Percentiles rank a stretch among this genome's conserved stretches.
Conservation (phyloP, 2,329 filamentous ascomycete genomes). For the Dactylellina leptospora region DNA sequence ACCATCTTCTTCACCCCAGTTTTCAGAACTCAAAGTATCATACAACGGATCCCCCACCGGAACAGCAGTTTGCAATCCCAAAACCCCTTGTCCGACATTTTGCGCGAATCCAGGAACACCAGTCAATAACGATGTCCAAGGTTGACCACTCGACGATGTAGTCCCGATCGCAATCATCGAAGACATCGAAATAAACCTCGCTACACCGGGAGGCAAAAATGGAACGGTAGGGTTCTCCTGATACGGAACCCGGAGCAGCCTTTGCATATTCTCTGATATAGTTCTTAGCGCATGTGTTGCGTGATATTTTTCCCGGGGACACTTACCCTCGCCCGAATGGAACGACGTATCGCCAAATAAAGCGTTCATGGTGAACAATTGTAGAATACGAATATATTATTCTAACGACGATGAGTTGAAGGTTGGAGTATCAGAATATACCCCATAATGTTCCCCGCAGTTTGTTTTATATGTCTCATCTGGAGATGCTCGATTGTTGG, state of each 20-base stretch:
- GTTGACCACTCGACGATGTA: slow-evolving; percentile 70
- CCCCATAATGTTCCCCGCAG: neutral
- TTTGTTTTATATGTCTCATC: neutral
- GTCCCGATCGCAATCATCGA: slow-evolving; percentile 78
- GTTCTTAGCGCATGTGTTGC: slow-evolving; percentile 29
- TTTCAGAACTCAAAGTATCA: slow-evolving; percentile 67
- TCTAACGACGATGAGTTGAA: too few relatives aligned
- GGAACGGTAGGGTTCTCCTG: slow-evolving; percentile 73
- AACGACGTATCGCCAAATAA: slow-evolving; percentile 15
- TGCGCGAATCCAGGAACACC: slow-evolving; percentile 74
- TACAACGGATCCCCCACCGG: slow-evolving; percentile 76
- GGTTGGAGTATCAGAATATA: too few relatives aligned
- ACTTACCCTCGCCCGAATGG: slow-evolving; percentile 32
- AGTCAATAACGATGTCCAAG: slow-evolving; percentile 83
- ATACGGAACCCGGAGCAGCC: slow-evolving; percentile 68
- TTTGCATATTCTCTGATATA: slow-evolving; percentile 65
- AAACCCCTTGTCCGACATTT: slow-evolving; percentile 69
- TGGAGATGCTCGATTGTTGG: neutral
- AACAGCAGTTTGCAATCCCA: slow-evolving; percentile 72
- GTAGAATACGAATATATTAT: too few relatives aligned
- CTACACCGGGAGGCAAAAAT: slow-evolving; percentile 71
- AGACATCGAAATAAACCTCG: slow-evolving; percentile 68
- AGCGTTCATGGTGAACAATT: slow-evolving; percentile 21
- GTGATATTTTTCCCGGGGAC: neutral
- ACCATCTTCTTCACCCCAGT: slow-evolving; percentile 61